phyloP scores from a whole-genome alignment of 1,139 yeast species.

The Schwanniomyces etchellsii region DNA sequence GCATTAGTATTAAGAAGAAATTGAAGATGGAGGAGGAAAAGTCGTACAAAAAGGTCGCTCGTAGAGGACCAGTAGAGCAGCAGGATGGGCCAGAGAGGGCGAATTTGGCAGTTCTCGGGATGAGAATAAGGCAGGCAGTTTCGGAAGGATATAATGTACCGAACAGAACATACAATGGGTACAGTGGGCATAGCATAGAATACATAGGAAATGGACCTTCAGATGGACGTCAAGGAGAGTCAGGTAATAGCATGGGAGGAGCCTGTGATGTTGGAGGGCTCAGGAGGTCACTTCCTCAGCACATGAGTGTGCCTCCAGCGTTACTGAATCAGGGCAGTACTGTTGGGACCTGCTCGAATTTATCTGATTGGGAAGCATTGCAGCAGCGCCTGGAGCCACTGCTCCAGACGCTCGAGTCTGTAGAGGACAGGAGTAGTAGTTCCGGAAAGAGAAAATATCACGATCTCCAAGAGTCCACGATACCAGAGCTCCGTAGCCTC shows the following conservation, averaged over 20 bases:
- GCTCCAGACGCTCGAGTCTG: conserved; percentile 10
- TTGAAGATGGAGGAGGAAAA: no score
- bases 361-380: conserved; percentile 38
- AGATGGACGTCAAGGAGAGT: conserved; percentile 1
- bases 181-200: not conserved
- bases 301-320: conserved; percentile 34
- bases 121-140: conserved; percentile 66
- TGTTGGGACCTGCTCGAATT: conserved; percentile 35
- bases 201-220: not conserved
- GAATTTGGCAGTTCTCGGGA: conserved; percentile 52
- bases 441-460: conserved; percentile 34
- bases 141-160: conserved; percentile 51
- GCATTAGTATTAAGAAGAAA: no score
- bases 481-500: not conserved
- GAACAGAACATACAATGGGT: conserved; percentile 5
- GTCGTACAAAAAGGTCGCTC: no score
- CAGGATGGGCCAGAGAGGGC: conserved; percentile 11
- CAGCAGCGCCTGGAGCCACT: conserved; percentile 8
- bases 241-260: conserved; percentile 1
- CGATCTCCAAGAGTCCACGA: conserved; percentile 20
- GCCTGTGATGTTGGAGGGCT: not conserved
- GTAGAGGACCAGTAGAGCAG: no score
- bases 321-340: conserved; percentile 37
- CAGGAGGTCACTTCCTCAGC: conserved; percentile 52
- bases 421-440: not conserved